Conservation (phyloP, 495 filamentous ascomycete species). For the Alectoria sarmentosa region DNA sequence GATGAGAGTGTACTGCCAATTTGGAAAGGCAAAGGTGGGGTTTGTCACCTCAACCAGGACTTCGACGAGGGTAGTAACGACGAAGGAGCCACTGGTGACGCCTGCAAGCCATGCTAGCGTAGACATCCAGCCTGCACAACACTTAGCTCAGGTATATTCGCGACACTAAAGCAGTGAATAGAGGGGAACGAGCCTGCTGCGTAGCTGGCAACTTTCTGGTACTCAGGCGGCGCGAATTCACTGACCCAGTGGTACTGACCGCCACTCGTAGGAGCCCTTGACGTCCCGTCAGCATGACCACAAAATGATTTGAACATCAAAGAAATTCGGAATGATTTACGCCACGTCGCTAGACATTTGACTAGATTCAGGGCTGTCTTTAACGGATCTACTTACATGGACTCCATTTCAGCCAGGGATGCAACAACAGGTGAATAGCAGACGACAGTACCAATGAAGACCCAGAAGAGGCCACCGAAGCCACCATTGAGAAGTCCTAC, state of each 20-base stretch:
- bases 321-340: background rate
- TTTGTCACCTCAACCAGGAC: slow-evolving; percentile 29
- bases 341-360: background rate
- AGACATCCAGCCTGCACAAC: slow-evolving; percentile 40
- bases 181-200: slow-evolving; percentile 28
- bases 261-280: slow-evolving; percentile 32
- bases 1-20: slow-evolving; percentile 35
- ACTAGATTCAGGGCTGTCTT: background rate
- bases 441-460: slow-evolving; percentile 33
- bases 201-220: slow-evolving; percentile 36
- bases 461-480: slow-evolving; percentile 35
- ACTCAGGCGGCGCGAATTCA: slow-evolving; percentile 33
- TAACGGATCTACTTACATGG: slow-evolving; percentile 22
- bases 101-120: slow-evolving; percentile 37
- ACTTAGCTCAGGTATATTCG: background rate
- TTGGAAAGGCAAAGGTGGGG: slow-evolving; percentile 26
- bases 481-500: slow-evolving; percentile 18
- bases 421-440: slow-evolving; percentile 33
- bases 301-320: background rate
- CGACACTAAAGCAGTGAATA: background rate
- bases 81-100: slow-evolving; percentile 35
- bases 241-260: slow-evolving; percentile 36
- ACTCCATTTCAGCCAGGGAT: slow-evolving; percentile 36
- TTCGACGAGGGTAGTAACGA: slow-evolving; percentile 36
- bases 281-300: background rate